A percentile compares a stretch with the other conserved stretches of the same genome.
These are phyloP conservation scores for Hortiboletus flavorubellus DNA, from an alignment of 768 basidiomycete species.

Conservation along the genomic window DNA sequence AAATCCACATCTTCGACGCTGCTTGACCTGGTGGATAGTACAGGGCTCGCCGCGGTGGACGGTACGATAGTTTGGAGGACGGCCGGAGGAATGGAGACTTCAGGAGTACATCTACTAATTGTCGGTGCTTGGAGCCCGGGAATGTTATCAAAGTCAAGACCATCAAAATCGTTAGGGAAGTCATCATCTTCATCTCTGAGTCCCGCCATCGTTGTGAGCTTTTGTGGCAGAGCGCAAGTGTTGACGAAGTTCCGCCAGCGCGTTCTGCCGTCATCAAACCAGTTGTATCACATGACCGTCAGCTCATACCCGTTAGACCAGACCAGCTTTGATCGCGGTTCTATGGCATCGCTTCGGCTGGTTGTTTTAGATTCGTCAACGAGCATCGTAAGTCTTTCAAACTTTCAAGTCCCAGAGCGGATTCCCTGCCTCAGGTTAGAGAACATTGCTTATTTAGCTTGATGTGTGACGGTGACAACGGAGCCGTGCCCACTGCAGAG, in stretches of 20 bases:
- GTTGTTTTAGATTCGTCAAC: background rate
- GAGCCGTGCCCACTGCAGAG: background rate
- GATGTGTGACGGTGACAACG: background rate
- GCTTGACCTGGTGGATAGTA: conserved; percentile 2
- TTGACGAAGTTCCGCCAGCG: too few relatives aligned
- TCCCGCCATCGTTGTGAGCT: conserved; percentile 22
- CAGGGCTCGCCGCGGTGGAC: conserved; percentile 11
- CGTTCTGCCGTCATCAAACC: too few relatives aligned
- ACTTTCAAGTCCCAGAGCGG: too few relatives aligned
- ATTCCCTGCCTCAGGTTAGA: too few relatives aligned
- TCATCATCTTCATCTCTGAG: conserved; percentile 46
- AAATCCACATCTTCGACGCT: conserved; percentile 21
- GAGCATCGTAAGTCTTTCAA: background rate
- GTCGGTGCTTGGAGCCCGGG: conserved; percentile 29
- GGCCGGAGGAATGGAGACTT: background rate
- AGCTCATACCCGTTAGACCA: background rate
- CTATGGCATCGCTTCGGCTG: background rate
- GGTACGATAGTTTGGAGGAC: background rate
- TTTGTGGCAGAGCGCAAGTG: background rate
- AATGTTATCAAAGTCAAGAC: conserved; percentile 42
- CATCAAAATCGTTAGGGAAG: conserved; percentile 55
- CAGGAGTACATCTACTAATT: background rate
- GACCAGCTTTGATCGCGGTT: background rate
- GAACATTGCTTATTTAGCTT: background rate
- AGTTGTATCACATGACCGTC: too few relatives aligned